Percentiles rank a stretch among this genome's conserved stretches.
phyloP scores from a whole-genome alignment of 73 alveolate genomes.

The Durusdinium trenchii region DNA sequence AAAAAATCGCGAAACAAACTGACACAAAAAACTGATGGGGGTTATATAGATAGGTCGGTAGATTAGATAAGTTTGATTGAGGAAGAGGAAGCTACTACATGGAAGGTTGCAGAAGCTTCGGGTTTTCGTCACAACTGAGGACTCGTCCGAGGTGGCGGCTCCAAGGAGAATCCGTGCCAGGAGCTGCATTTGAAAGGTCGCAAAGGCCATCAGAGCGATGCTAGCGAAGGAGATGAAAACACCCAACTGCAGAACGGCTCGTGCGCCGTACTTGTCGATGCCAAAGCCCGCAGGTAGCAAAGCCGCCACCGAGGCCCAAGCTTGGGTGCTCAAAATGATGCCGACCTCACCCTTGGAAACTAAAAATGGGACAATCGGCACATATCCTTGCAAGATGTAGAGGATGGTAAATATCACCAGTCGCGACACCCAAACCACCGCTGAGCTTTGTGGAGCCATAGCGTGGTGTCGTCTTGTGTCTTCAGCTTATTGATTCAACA shows the following conservation, averaged over 20 bases:
- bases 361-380: slow-evolving; percentile 29
- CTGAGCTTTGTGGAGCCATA: not conserved
- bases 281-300: slow-evolving; percentile 33
- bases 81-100: too few species aligned
- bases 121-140: not conserved
- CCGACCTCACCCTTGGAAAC: slow-evolving; percentile 61
- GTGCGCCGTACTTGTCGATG: slow-evolving; percentile 56
- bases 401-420: slow-evolving; percentile 49
- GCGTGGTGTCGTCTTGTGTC: too few species aligned
- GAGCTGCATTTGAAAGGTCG: slow-evolving; percentile 3
- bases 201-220: not conserved
- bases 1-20: too few species aligned
- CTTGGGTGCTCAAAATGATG: slow-evolving; percentile 48
- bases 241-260: slow-evolving; percentile 21
- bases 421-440: slow-evolving; percentile 17
- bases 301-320: slow-evolving; percentile 45
- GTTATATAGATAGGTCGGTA: too few species aligned
- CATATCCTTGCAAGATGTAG: not conserved
- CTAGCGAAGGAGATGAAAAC: not conserved
- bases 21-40: too few species aligned
- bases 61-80: too few species aligned
- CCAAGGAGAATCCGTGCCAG: slow-evolving; percentile 12
- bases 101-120: too few species aligned
- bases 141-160: slow-evolving; percentile 40
- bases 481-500: too few species aligned